Evolutionary conservation across 192 early-diverging fungal genomes (phyloP).

Genomic region (Entomortierella beljakovae): DNA sequence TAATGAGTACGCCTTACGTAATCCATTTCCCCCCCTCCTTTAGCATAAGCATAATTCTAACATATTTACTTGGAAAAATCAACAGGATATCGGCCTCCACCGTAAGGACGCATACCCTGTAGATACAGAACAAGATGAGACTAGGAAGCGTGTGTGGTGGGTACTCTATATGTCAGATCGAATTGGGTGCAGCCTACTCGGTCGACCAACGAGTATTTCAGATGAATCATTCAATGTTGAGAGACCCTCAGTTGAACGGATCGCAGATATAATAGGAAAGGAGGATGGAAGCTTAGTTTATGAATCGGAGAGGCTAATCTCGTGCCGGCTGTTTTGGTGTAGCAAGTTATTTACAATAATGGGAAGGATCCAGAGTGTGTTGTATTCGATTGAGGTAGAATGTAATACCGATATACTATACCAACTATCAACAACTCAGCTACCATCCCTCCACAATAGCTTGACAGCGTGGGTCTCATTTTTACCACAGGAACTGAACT

Average conservation of each 20-base stretch:
- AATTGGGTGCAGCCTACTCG: slow-evolving; percentile 42
- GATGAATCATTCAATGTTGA: slow-evolving; percentile 53
- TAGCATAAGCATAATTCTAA: no score
- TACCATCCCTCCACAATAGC: slow-evolving; percentile 49
- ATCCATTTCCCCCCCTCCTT: no score
- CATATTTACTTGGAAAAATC: no score
- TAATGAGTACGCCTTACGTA: neutral
- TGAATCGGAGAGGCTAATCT: slow-evolving; percentile 49
- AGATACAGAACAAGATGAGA: slow-evolving; percentile 43
- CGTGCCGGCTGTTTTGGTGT: slow-evolving; percentile 42
- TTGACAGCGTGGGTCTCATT: slow-evolving; percentile 59
- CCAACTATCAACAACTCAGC: slow-evolving; percentile 44
- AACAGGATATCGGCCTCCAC: slow-evolving; percentile 54
- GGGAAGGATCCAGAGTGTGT: slow-evolving; percentile 41
- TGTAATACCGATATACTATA: slow-evolving; percentile 41
- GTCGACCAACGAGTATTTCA: slow-evolving; percentile 38
- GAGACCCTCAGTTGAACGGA: slow-evolving; percentile 52
- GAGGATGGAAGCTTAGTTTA: slow-evolving; percentile 42
- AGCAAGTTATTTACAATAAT: slow-evolving; percentile 50
- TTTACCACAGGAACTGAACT: slow-evolving; percentile 64
- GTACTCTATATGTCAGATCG: slow-evolving; percentile 50
- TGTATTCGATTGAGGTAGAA: slow-evolving; percentile 52
- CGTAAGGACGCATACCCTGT: slow-evolving; percentile 41
- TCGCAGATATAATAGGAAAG: slow-evolving; percentile 26
- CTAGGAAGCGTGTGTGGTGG: slow-evolving; percentile 52